Percentiles rank a stretch among this genome's conserved stretches.
Evolutionary conservation across 2,329 filamentous ascomycete species (phyloP).

Genomic region (Thielaviopsis populi): DNA sequence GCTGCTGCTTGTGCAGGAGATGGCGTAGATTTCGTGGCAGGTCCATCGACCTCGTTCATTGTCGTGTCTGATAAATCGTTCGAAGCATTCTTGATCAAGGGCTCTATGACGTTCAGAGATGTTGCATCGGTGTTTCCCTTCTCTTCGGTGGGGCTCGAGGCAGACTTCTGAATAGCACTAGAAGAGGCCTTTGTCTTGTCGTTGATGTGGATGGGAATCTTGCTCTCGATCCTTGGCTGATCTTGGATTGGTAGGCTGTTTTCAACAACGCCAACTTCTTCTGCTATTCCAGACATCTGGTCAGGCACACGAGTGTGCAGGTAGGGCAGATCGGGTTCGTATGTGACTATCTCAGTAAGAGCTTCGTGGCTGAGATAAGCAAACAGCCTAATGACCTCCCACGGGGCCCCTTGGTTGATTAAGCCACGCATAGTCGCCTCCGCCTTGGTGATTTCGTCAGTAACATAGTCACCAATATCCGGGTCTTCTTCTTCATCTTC

Average conservation of each 20-base stretch:
- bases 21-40: not conserved
- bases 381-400: constrained; percentile 32
- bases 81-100: not conserved
- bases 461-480: constrained; percentile 42
- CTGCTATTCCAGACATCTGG: not conserved
- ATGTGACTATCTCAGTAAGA: constrained; percentile 32
- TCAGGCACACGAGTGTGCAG: constrained; percentile 6
- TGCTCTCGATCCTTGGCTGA: not conserved
- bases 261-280: not conserved
- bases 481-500: constrained; percentile 36
- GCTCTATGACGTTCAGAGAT: not conserved
- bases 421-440: constrained; percentile 35
- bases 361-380: constrained; percentile 35
- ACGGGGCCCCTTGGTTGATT: constrained; percentile 26
- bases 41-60: not conserved
- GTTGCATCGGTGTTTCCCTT: not conserved
- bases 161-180: not conserved
- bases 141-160: not conserved
- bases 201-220: not conserved
- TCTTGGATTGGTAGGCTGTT: not conserved
- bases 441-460: constrained; percentile 36
- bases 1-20: not conserved
- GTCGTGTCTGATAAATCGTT: not conserved
- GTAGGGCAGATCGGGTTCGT: constrained; percentile 24
- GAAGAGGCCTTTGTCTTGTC: not conserved